These are phyloP conservation scores for Candida ipomoeae DNA, from an alignment of 805 yeast species.

Conservation along the genomic window DNA sequence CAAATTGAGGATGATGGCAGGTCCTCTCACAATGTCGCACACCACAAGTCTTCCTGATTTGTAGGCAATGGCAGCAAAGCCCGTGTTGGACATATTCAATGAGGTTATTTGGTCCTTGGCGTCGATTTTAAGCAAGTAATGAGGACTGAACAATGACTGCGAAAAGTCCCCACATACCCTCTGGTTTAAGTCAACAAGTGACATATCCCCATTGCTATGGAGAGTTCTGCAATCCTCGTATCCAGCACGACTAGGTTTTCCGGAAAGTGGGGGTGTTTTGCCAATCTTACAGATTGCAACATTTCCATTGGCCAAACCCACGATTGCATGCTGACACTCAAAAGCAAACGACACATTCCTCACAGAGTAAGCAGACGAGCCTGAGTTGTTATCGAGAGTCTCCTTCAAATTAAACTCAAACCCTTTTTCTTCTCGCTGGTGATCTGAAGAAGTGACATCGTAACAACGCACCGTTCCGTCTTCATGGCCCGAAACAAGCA, in stretches of 20 bases:
- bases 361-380: slow-evolving; percentile 42
- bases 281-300: slow-evolving; percentile 73
- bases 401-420: slow-evolving; percentile 33
- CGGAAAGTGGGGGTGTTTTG: slow-evolving; percentile 16
- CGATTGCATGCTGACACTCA: slow-evolving; percentile 70
- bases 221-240: slow-evolving; percentile 27
- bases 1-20: slow-evolving; percentile 56
- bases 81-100: slow-evolving; percentile 65
- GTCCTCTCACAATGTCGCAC: slow-evolving; percentile 70
- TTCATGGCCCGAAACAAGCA: slow-evolving; percentile 79
- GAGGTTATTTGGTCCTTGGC: slow-evolving; percentile 46
- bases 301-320: slow-evolving; percentile 65
- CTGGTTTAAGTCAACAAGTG: slow-evolving; percentile 47
- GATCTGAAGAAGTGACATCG: slow-evolving; percentile 78
- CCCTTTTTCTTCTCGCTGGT: slow-evolving; percentile 27
- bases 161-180: slow-evolving; percentile 46
- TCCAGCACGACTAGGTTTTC: slow-evolving; percentile 13
- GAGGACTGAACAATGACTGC: slow-evolving; percentile 31
- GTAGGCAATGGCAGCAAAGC: slow-evolving; percentile 81
- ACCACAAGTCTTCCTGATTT: slow-evolving; percentile 69
- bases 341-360: slow-evolving; percentile 68
- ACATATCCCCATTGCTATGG: slow-evolving; percentile 33
- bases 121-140: slow-evolving; percentile 23
- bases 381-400: slow-evolving; percentile 27
- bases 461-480: slow-evolving; percentile 80